A percentile compares a stretch with the other conserved stretches of the same genome.
Conservation (phyloP, 306 rosid genomes). For the Macrotyloma uniflorum region DNA sequence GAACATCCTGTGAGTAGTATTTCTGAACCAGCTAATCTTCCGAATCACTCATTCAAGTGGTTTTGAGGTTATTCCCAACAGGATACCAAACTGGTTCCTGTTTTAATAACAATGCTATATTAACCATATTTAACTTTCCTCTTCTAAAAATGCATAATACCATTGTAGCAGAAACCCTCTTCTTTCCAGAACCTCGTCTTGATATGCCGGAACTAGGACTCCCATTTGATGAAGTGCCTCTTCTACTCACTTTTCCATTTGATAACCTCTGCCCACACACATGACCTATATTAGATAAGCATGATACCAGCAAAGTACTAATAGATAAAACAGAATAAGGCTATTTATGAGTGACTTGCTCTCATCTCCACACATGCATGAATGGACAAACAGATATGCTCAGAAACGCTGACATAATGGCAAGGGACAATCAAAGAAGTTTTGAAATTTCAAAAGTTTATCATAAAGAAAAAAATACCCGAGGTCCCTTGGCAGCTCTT, state of each 20-base stretch:
- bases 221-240: constrained; percentile 50
- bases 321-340: constrained; percentile 4
- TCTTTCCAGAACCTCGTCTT: constrained; percentile 65
- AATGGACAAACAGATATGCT: background rate
- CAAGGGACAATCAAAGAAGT: background rate
- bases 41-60: background rate
- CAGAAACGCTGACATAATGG: background rate
- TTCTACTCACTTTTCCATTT: constrained; percentile 66
- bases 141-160: constrained; percentile 42
- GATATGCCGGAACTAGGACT: constrained; percentile 49
- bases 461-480: constrained; percentile 48
- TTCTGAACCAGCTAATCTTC: background rate
- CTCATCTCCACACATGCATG: constrained; percentile 2
- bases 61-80: background rate
- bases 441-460: background rate
- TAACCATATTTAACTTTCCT: background rate
- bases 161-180: constrained; percentile 64
- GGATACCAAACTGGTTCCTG: background rate
- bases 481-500: constrained; percentile 76
- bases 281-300: constrained; percentile 31
- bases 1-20: background rate
- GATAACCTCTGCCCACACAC: constrained; percentile 53
- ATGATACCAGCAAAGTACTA: background rate
- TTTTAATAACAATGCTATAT: background rate
- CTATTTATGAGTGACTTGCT: constrained; percentile 1